Base-by-base conservation (phyloP, 2,329 filamentous ascomycete species). In the Talaromyces sp. region DNA sequence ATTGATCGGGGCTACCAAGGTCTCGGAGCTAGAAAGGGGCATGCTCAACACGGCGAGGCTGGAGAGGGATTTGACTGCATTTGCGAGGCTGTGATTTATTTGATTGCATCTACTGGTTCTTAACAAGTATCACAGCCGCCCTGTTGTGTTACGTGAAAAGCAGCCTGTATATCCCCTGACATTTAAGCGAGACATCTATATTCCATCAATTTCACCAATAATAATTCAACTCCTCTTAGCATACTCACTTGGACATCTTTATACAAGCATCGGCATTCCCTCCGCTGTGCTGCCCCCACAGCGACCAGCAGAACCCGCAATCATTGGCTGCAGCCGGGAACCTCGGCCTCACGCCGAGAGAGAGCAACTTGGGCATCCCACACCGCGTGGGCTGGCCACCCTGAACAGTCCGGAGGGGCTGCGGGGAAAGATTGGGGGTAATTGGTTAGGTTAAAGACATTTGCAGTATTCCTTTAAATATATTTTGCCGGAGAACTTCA, bases 31-130 rank as follows among this genome's bases (percentile, higher is more conserved):
- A 6, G 65, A 63, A 6, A 67, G 69, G 5, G 69, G 69, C 40
- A 67, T 75, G 67, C 57, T 75, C 2, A 76, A 76, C 62, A 64
- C 70, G 2, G 65, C 67, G 59, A 68, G 72, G 10, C 57, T 75
- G 31, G 71, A 75, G 56, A 70, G 67, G 44, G 68, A 75, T 58
- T 56, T 75, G 36, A 66, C 69, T 55, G 69, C 68, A 1, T 70
- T 66, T 14, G 44, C 50, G 5, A n/a, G 27, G 30, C 30, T 53
- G 30, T 53, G 31, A 16, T 36, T 36, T 23, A 27, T 30, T 31
- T 16, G 23, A 6, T 50, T 10, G 23, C 50, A 30, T 31, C 27
- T 30, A 52, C 18, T 16, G 7, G 16, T 30, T 18, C 27, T 16
- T 53, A 53, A 7, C 12, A 31, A n/a, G 14, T n/a, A 9, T 9